Conservation (phyloP, 148 eudicot species). For the Camellia sinensis region DNA sequence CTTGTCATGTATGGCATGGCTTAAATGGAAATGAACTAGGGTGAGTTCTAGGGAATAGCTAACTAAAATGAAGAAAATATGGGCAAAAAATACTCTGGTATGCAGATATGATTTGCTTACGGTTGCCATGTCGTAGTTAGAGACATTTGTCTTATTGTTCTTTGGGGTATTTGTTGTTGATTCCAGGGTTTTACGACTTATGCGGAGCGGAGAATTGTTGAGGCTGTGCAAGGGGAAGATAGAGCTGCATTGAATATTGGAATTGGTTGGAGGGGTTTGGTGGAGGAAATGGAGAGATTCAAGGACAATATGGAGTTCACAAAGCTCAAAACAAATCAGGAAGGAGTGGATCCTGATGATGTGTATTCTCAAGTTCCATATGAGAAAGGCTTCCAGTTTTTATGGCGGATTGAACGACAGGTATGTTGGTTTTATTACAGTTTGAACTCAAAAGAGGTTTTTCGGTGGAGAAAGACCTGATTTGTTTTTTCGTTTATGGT, state of each 20-base stretch:
- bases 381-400: slow-evolving; percentile 98
- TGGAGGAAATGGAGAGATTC: slow-evolving; percentile 86
- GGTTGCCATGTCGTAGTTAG: not conserved
- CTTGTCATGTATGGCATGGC: not conserved
- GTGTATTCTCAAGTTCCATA: slow-evolving; percentile 92
- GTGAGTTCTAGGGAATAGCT: not conserved
- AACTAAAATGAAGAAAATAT: not conserved
- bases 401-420: slow-evolving; percentile 94
- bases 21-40: not conserved
- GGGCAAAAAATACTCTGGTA: not conserved
- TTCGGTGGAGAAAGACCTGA: not conserved
- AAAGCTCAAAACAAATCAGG: slow-evolving; percentile 82
- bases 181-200: slow-evolving; percentile 94
- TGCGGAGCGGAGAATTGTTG: slow-evolving; percentile 95
- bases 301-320: slow-evolving; percentile 91
- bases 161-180: slow-evolving; percentile 2
- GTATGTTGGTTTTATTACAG: slow-evolving; percentile 28
- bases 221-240: slow-evolving; percentile 94
- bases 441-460: not conserved
- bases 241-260: slow-evolving; percentile 80
- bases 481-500: slow-evolving; percentile 7
- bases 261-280: slow-evolving; percentile 93
- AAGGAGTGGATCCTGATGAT: slow-evolving; percentile 96
- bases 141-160: not conserved
- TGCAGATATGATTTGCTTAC: not conserved